These are phyloP conservation scores for Suhomyces anneliseae DNA, from an alignment of 1,139 yeast species.

Conservation along the genomic window DNA sequence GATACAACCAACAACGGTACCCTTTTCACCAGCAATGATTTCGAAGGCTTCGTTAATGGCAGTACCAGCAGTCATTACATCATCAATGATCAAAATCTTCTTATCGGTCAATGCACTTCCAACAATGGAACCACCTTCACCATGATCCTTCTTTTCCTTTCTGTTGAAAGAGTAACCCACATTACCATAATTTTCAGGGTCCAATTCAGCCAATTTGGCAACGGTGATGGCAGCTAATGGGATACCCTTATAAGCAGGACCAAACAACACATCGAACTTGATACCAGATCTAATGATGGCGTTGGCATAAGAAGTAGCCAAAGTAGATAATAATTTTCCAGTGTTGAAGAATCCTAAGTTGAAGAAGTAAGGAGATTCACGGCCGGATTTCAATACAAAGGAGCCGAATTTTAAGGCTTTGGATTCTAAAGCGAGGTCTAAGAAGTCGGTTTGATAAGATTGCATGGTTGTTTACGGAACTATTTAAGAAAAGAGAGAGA, in stretches of 20 bases:
- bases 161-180: conserved; percentile 77
- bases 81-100: conserved; percentile 83
- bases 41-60: conserved; percentile 93
- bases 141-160: conserved; percentile 96
- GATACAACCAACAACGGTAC: conserved; percentile 76
- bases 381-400: conserved; percentile 88
- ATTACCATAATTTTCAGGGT: conserved; percentile 67
- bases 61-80: conserved; percentile 98
- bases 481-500: conserved; percentile 6
- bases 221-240: conserved; percentile 93
- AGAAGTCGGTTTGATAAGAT: conserved; percentile 61
- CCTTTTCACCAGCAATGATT: conserved; percentile 70
- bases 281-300: conserved; percentile 79
- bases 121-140: conserved; percentile 95
- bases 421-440: conserved; percentile 77
- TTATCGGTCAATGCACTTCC: conserved; percentile 76
- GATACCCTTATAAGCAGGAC: conserved; percentile 98
- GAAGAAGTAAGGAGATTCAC: conserved; percentile 95
- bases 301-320: conserved; percentile 86
- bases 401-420: conserved; percentile 83
- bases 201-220: conserved; percentile 87
- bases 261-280: conserved; percentile 88
- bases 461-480: conserved; percentile 16
- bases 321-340: conserved; percentile 71
- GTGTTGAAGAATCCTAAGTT: conserved; percentile 87